Percentiles rank a stretch among this genome's conserved stretches.
Conservation (phyloP, 768 basidiomycete species). For the Rhodocollybia butyracea region DNA sequence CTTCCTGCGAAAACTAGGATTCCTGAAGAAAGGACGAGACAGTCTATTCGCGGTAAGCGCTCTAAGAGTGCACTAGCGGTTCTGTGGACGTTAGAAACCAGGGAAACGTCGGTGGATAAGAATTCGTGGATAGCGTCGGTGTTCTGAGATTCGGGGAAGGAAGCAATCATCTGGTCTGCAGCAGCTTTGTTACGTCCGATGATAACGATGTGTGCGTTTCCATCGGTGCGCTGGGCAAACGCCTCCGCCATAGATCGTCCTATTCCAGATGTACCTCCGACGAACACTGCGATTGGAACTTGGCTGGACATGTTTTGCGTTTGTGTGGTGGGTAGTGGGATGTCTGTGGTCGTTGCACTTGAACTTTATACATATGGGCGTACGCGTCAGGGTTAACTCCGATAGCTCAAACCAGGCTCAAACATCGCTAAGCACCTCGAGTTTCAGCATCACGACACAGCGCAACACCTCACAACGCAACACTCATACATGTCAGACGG, state of each 20-base stretch:
- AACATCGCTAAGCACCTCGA: too few relatives aligned
- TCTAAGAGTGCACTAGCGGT: conserved; percentile 23
- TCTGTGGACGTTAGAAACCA: conserved; percentile 30
- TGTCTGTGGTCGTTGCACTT: too few relatives aligned
- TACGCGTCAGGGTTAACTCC: too few relatives aligned
- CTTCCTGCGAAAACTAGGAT: conserved; percentile 21
- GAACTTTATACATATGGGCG: too few relatives aligned
- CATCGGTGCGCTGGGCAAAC: conserved; percentile 34
- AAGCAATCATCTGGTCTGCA: conserved; percentile 29
- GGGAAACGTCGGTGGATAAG: conserved; percentile 31
- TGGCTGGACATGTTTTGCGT: neutral
- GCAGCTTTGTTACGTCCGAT: conserved; percentile 33
- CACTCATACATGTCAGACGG: too few relatives aligned
- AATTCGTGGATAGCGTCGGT: conserved; percentile 26
- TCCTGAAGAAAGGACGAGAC: conserved; percentile 27
- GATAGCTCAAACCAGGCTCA: too few relatives aligned
- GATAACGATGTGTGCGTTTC: conserved; percentile 37
- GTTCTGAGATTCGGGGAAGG: conserved; percentile 22
- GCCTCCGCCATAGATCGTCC: conserved; percentile 32
- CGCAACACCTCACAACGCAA: too few relatives aligned
- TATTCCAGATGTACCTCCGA: conserved; percentile 25
- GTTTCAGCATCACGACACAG: too few relatives aligned
- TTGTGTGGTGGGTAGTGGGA: neutral
- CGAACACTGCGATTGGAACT: conserved; percentile 19
- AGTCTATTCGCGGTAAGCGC: conserved; percentile 30